Percentiles rank a stretch among this genome's conserved stretches.
These are phyloP conservation scores for Brettanomyces sp. DNA, from an alignment of 805 yeast genomes.

Conservation along the genomic window DNA sequence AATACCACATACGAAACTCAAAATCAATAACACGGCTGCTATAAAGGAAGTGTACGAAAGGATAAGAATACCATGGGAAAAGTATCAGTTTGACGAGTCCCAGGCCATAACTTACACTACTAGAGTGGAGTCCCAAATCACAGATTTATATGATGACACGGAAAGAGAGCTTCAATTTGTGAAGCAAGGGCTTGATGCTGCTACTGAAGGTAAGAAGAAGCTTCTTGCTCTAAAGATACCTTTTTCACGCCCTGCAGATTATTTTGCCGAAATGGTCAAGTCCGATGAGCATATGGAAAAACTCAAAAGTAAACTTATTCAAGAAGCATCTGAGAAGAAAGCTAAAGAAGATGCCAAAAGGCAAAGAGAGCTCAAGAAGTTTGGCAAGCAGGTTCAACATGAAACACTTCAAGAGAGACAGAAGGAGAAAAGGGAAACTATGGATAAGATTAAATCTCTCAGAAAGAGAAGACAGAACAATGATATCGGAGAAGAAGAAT, in stretches of 20 bases:
- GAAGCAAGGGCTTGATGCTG: slow-evolving; percentile 87
- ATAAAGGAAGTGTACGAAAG: slow-evolving; percentile 59
- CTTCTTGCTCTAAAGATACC: slow-evolving; percentile 68
- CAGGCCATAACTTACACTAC: slow-evolving; percentile 58
- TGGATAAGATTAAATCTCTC: slow-evolving; percentile 84
- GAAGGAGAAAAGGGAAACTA: slow-evolving; percentile 81
- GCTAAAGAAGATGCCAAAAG: slow-evolving; percentile 89
- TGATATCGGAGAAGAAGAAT: slow-evolving; percentile 65
- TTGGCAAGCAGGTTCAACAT: slow-evolving; percentile 93
- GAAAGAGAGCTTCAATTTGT: slow-evolving; percentile 93
- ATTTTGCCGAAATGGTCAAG: slow-evolving; percentile 97
- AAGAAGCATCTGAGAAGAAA: slow-evolving; percentile 71
- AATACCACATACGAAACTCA: slow-evolving; percentile 83
- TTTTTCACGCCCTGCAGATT: slow-evolving; percentile 88
- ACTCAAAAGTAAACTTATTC: slow-evolving; percentile 69
- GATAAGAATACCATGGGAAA: slow-evolving; percentile 54
- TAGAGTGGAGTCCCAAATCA: slow-evolving; percentile 56
- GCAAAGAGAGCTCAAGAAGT: slow-evolving; percentile 91
- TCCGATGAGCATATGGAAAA: slow-evolving; percentile 97
- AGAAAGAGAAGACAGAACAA: slow-evolving; percentile 78
- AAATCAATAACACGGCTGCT: slow-evolving; percentile 84
- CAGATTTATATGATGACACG: slow-evolving; percentile 90
- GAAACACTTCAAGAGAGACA: slow-evolving; percentile 91
- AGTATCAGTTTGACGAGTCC: slow-evolving; percentile 74
- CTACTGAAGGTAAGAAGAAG: slow-evolving; percentile 56